A percentile compares a stretch with the other conserved stretches of the same genome.
phyloP scores from a whole-genome alignment of 2,329 filamentous ascomycete genomes.

The Leptographium radiaticola region DNA sequence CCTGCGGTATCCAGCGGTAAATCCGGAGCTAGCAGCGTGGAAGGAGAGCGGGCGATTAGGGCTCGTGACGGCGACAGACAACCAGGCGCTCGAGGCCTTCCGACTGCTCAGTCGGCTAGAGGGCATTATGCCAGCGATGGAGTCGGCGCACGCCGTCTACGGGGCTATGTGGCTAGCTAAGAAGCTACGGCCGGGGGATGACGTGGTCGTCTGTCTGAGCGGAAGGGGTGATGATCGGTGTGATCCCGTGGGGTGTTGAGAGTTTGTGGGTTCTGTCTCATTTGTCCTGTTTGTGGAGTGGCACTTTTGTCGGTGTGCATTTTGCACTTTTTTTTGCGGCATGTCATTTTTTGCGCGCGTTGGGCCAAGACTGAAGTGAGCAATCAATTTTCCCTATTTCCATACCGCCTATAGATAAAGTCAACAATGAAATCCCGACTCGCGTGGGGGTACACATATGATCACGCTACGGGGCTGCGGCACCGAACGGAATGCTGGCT shows the following conservation, averaged over 20 bases:
- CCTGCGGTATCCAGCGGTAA: conserved; percentile 93
- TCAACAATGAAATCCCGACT: too few relatives aligned
- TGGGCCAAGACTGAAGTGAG: too few relatives aligned
- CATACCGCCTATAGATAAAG: too few relatives aligned
- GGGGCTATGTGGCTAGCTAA: conserved; percentile 84
- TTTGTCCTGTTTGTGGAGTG: too few relatives aligned
- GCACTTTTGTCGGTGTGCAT: too few relatives aligned
- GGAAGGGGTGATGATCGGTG: conserved; percentile 72
- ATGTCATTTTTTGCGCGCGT: too few relatives aligned
- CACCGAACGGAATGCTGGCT: too few relatives aligned
- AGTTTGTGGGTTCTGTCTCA: too few relatives aligned
- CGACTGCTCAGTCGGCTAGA: conserved; percentile 76
- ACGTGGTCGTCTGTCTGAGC: conserved; percentile 86
- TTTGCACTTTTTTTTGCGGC: too few relatives aligned
- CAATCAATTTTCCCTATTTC: too few relatives aligned
- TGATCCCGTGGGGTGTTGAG: background rate
- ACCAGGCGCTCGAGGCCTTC: conserved; percentile 82
- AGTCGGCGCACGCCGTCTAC: conserved; percentile 85
- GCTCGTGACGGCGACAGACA: conserved; percentile 85
- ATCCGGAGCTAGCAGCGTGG: conserved; percentile 83
- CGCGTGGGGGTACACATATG: too few relatives aligned
- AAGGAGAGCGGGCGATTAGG: conserved; percentile 79
- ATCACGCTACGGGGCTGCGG: too few relatives aligned
- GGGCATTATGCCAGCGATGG: conserved; percentile 92
- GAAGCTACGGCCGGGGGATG: conserved; percentile 76